Base-by-base conservation (phyloP, 768 basidiomycete species). In the Cyclocybe cylindracea region DNA sequence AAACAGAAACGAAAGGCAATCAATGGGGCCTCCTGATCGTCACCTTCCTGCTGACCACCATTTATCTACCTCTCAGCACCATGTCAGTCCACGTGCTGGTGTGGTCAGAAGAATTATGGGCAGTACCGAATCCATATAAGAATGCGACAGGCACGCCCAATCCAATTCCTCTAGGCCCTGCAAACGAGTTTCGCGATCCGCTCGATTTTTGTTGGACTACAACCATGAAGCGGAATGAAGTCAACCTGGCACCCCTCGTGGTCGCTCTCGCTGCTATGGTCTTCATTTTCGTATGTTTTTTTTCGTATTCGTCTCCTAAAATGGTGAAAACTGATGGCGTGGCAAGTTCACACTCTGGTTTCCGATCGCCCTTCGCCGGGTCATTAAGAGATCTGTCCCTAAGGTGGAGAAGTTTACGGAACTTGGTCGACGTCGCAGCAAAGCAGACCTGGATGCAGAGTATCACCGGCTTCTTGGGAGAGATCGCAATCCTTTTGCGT, bases 131-230 rank as follows among this genome's bases (percentile, higher is more conserved):
- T 62, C 86, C 87, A 3, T 89, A 89, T 59, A 67, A 68, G 41
- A 85, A 85, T 59, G 74, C 79, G 3, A 83, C 82, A 1, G 61
- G 74, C 19, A 78, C 82, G 2, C 83, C 85, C 1, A 54, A 62
- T 1, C 57, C 84, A 0, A 62, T 75, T 1, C 78, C 82, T 2
- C 65, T 88, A 11, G 87, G 87, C 0, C 79, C 85, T 9, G 16
- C 79, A 0, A 73, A 71, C 47, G 74, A 82, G 58, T 87, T 71
- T 63, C 80, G 82, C 38, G 79, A 81, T 53, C 78, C 87, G 3
- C 60, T 86, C 44, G 85, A 89, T 64, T 89, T 89, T 56, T 91
- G 87, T 65, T 91, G 81, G 72, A 89, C 86, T 3, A 91, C 89
- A 0, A 90, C 87, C 1, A 87, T 90, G 86, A 77, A 78, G 48